Conservation (phyloP, 257 asterid species). For the Petunia axillaris region DNA sequence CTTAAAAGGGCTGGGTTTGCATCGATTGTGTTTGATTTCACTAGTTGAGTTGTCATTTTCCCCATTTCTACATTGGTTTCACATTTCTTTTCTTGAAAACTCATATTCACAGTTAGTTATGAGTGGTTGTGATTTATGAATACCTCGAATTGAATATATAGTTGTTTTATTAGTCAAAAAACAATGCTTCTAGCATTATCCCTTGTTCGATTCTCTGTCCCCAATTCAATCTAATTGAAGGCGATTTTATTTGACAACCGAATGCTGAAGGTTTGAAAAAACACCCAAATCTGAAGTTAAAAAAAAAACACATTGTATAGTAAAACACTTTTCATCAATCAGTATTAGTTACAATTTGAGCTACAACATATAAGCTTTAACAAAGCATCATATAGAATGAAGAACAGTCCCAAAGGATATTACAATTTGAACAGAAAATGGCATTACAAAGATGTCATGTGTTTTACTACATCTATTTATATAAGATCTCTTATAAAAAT, state of each 20-base stretch:
- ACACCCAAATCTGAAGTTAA: no score
- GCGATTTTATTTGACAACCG: no score
- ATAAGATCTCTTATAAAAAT: no score
- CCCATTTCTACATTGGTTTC: background rate
- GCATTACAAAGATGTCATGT: no score
- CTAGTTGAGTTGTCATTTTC: background rate
- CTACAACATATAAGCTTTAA: background rate
- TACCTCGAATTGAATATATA: background rate
- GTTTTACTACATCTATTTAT: no score
- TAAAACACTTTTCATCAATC: background rate
- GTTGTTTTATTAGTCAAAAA: background rate
- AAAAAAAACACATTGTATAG: background rate
- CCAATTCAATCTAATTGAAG: no score
- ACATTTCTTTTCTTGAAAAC: constrained; percentile 1
- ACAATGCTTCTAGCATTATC: no score
- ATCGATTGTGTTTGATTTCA: background rate
- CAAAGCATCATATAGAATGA: background rate
- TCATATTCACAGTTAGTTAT: background rate
- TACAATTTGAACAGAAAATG: no score
- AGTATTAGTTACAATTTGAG: background rate
- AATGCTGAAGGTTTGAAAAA: no score
- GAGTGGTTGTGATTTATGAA: constrained; percentile 10
- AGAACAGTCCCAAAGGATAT: background rate
- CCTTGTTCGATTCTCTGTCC: no score
- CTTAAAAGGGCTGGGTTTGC: no score